These are phyloP conservation scores for Hibiscus mutabilis DNA, from an alignment of 345 rosid species.

Conservation along the genomic window DNA sequence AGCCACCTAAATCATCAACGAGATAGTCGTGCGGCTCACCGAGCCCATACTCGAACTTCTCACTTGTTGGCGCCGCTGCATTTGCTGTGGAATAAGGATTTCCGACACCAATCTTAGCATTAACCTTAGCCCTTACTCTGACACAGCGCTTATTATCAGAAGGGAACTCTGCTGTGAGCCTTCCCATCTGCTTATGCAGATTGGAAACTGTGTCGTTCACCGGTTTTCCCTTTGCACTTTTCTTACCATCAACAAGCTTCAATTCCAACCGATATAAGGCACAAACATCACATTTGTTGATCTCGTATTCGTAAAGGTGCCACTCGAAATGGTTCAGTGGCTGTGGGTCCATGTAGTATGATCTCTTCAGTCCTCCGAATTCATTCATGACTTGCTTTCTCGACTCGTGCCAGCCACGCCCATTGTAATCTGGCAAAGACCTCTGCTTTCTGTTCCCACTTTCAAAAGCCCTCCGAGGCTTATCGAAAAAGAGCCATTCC, in stretches of 20 bases:
- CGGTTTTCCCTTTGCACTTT: slow-evolving; percentile 64
- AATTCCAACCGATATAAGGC: slow-evolving; percentile 92
- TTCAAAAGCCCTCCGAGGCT: slow-evolving; percentile 97
- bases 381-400: slow-evolving; percentile 98
- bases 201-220: slow-evolving; percentile 74
- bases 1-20: slow-evolving; percentile 46
- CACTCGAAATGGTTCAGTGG: slow-evolving; percentile 84
- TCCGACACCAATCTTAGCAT: slow-evolving; percentile 35
- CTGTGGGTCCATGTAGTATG: slow-evolving; percentile 99
- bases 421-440: slow-evolving; percentile 90
- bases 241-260: slow-evolving; percentile 91
- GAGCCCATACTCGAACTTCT: slow-evolving; percentile 16
- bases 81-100: slow-evolving; percentile 36
- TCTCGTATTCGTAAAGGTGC: slow-evolving; percentile 99
- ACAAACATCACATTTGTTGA: slow-evolving; percentile 84
- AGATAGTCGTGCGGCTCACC: slow-evolving; percentile 51
- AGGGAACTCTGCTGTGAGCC: slow-evolving; percentile 83
- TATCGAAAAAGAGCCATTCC: slow-evolving; percentile 99
- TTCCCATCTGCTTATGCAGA: slow-evolving; percentile 95
- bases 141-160: slow-evolving; percentile 63
- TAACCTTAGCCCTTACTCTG: slow-evolving; percentile 61
- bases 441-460: slow-evolving; percentile 99
- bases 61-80: slow-evolving; percentile 36
- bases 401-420: slow-evolving; percentile 99
- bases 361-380: slow-evolving; percentile 88